Conservation (phyloP, 2,329 filamentous ascomycete genomes). For the Erysiphe pulchra region DNA sequence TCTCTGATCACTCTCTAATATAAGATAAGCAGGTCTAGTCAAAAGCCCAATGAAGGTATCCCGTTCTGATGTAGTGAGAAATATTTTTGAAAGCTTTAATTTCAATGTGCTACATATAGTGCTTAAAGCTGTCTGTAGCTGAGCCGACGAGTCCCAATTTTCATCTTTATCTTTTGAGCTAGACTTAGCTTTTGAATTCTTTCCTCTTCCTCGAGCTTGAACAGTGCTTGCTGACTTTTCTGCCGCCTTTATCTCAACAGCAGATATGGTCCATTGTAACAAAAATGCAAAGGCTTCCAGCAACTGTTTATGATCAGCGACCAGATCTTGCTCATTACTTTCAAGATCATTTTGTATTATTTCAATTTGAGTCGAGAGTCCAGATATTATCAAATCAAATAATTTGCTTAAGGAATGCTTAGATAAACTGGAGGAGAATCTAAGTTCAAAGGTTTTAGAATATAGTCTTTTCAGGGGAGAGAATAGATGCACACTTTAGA, state of each 20-base stretch:
- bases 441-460: conserved; percentile 43
- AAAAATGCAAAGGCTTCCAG: conserved; percentile 88
- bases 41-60: conserved; percentile 87
- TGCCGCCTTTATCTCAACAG: conserved; percentile 79
- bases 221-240: conserved; percentile 60
- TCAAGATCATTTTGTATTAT: conserved; percentile 67
- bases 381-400: conserved; percentile 72
- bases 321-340: conserved; percentile 65
- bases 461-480: conserved; percentile 15
- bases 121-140: conserved; percentile 72
- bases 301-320: conserved; percentile 69
- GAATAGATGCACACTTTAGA: conserved; percentile 64
- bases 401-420: conserved; percentile 72
- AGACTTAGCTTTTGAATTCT: conserved; percentile 44
- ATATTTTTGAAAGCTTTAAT: conserved; percentile 75
- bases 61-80: conserved; percentile 83
- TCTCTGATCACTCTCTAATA: conserved; percentile 80
- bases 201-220: conserved; percentile 45
- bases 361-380: conserved; percentile 64
- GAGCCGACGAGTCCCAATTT: conserved; percentile 67
- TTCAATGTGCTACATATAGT: conserved; percentile 92
- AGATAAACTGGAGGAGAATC: conserved; percentile 57
- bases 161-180: conserved; percentile 37
- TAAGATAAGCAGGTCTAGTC: conserved; percentile 76
- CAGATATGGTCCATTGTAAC: conserved; percentile 81